phyloP scores from a whole-genome alignment of 345 rosid species.

The Moricandia arvensis region DNA sequence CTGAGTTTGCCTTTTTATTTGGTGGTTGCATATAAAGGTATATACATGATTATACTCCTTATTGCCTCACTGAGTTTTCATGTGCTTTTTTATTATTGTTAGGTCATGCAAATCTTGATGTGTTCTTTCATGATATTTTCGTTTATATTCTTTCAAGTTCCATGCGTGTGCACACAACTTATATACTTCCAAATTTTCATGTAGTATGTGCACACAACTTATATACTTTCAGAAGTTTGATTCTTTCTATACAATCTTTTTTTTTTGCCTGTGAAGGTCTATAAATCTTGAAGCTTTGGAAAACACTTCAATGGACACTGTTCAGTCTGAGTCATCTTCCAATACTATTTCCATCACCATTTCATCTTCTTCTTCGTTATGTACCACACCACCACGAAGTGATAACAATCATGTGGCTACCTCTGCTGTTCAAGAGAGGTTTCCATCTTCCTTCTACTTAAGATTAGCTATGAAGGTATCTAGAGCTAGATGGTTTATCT shows the following conservation, averaged over 20 bases:
- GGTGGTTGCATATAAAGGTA: constrained; percentile 36
- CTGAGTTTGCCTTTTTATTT: constrained; percentile 3
- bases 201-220: constrained; percentile 21
- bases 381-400: constrained; percentile 43
- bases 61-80: constrained; percentile 34
- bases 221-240: constrained; percentile 17
- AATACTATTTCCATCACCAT: constrained; percentile 40
- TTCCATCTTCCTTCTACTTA: constrained; percentile 47
- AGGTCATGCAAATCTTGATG: constrained; percentile 14
- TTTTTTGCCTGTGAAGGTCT: constrained; percentile 12
- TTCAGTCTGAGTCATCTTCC: constrained; percentile 49
- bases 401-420: constrained; percentile 18
- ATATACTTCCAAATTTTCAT: constrained; percentile 10
- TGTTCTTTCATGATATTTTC: constrained; percentile 32
- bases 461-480: constrained; percentile 78
- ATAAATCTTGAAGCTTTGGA: neutral
- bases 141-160: neutral
- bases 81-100: constrained; percentile 32
- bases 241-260: neutral
- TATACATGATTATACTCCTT: constrained; percentile 45
- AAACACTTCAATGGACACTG: constrained; percentile 51
- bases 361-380: constrained; percentile 46
- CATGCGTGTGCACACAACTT: neutral
- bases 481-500: constrained; percentile 90
- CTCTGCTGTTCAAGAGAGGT: constrained; percentile 43